These are phyloP conservation scores for Lachancea waltii DNA, from an alignment of 805 yeast species.

Conservation along the genomic window DNA sequence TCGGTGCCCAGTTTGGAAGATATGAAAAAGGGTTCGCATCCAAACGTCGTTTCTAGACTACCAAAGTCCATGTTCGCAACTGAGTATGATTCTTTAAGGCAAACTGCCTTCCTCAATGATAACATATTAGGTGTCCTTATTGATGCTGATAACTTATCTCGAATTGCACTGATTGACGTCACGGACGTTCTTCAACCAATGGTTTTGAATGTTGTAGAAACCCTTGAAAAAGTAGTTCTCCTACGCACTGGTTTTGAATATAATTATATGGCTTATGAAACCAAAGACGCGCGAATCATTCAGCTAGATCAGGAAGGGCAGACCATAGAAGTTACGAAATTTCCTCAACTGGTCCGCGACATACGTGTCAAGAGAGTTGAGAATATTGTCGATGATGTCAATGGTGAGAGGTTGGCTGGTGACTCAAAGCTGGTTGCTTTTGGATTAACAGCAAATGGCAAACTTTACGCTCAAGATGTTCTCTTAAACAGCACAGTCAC, in stretches of 20 bases:
- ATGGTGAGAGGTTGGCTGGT: slow-evolving; percentile 26
- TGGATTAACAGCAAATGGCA: slow-evolving; percentile 74
- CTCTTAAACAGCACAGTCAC: slow-evolving; percentile 72
- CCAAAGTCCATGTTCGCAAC: slow-evolving; percentile 33
- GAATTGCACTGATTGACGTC: slow-evolving; percentile 46
- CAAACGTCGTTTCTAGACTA: slow-evolving; percentile 35
- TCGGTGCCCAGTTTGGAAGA: slow-evolving; percentile 37
- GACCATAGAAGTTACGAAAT: slow-evolving; percentile 37
- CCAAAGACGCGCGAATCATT: slow-evolving; percentile 55
- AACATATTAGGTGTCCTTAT: slow-evolving; percentile 49
- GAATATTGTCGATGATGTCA: slow-evolving; percentile 17
- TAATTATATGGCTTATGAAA: slow-evolving; percentile 47
- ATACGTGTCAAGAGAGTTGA: slow-evolving; percentile 41
- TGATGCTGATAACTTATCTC: slow-evolving; percentile 48
- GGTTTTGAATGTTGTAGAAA: slow-evolving; percentile 38
- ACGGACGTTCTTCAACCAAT: slow-evolving; percentile 37
- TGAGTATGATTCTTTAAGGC: slow-evolving; percentile 48
- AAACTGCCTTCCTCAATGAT: slow-evolving; percentile 52
- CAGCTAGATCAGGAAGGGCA: slow-evolving; percentile 34
- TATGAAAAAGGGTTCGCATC: slow-evolving; percentile 45
- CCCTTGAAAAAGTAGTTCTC: slow-evolving; percentile 47
- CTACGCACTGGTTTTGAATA: slow-evolving; percentile 51
- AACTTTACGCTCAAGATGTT: slow-evolving; percentile 55
- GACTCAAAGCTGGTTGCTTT: slow-evolving; percentile 41
- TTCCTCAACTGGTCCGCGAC: slow-evolving; percentile 67